Base-by-base conservation (phyloP, 768 basidiomycete species). In the Mrakia blollopis region DNA sequence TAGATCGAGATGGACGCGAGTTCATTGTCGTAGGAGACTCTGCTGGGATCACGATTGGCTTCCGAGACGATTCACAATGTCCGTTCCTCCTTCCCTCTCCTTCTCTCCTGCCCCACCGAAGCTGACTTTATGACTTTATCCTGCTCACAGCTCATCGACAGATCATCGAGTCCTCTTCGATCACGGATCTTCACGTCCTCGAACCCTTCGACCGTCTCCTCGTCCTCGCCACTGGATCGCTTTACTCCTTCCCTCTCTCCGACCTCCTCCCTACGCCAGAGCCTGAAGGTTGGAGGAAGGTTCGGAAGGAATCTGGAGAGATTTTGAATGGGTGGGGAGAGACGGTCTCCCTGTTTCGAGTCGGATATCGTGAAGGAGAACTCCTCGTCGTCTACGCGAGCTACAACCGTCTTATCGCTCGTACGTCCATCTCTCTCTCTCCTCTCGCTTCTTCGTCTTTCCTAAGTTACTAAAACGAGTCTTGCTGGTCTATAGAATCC, bases 281-380 rank as follows among this genome's bases (percentile, higher is more conserved):
- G 9, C 76, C 76, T 2, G 61, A 63, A 23, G 7, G n/a, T 2
- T 77, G 76, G 76, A 35, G n/a, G 7, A 44, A 39, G 28, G 62
- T 65, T 3, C 60, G 71, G 16, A 77, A 77, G 47, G 76, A 77
- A 32, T 44, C 41, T 5, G 76, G 76, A 21, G 70, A 77, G 61
- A 72, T 52, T 14, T 11, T 77, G 30, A 72, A 62, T 39, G 71
- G 52, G 14, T 77, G 76, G 76, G 76, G 76, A 16, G 76, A 77
- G 52, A 62, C n/a, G 18, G 76, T 77, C 16, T 16, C 60, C 9
- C 16, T 44, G 18, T 77, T 77, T 35, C 5, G 37, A 32, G 71
- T 65, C 13, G 76, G 69, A 1, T 32, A 39, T 28, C 44, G 76
- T 1, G 62, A 65, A 23, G 71, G 47, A 6, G 23, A 8, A 4